Evolutionary conservation across 2,329 filamentous ascomycete genomes (phyloP).

Genomic region (Penicillium corylophilum): DNA sequence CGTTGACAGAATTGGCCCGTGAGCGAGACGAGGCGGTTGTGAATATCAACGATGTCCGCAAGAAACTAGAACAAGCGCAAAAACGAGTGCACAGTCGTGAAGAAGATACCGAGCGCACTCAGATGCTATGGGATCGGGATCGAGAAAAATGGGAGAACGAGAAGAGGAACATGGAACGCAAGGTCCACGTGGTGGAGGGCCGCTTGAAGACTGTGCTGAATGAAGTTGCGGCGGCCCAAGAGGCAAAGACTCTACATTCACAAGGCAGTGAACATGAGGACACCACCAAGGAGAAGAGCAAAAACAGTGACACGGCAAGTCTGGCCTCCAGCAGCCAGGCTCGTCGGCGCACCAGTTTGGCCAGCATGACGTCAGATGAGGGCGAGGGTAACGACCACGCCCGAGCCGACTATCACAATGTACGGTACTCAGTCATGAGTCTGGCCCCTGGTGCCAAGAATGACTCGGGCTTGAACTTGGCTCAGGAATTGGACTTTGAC

Average conservation of each 20-base stretch:
- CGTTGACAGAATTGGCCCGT: slow-evolving; percentile 75
- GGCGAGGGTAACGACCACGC: slow-evolving; percentile 49
- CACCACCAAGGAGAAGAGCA: slow-evolving; percentile 58
- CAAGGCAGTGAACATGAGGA: slow-evolving; percentile 62
- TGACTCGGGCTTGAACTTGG: slow-evolving; percentile 69
- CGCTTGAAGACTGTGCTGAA: slow-evolving; percentile 80
- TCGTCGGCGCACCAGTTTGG: slow-evolving; percentile 59
- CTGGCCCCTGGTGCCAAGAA: slow-evolving; percentile 55
- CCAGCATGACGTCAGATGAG: slow-evolving; percentile 52
- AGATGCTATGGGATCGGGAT: slow-evolving; percentile 79
- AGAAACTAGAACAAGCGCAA: slow-evolving; percentile 72
- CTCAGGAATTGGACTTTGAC: slow-evolving; percentile 86
- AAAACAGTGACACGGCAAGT: slow-evolving; percentile 68
- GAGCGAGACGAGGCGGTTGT: slow-evolving; percentile 85
- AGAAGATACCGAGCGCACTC: slow-evolving; percentile 75
- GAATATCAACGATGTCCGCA: slow-evolving; percentile 67
- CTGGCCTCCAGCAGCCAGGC: slow-evolving; percentile 66
- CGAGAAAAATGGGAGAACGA: slow-evolving; percentile 83
- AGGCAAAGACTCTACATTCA: slow-evolving; percentile 28
- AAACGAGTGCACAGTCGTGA: slow-evolving; percentile 77
- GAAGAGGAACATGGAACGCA: slow-evolving; percentile 76
- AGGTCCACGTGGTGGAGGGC: slow-evolving; percentile 84
- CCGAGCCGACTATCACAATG: slow-evolving; percentile 48
- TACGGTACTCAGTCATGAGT: slow-evolving; percentile 70
- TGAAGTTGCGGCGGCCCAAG: slow-evolving; percentile 62